A percentile compares a stretch with the other conserved stretches of the same genome.
Conservation (phyloP, 495 filamentous ascomycete species). For the Staphylotrichum tortipilum region DNA sequence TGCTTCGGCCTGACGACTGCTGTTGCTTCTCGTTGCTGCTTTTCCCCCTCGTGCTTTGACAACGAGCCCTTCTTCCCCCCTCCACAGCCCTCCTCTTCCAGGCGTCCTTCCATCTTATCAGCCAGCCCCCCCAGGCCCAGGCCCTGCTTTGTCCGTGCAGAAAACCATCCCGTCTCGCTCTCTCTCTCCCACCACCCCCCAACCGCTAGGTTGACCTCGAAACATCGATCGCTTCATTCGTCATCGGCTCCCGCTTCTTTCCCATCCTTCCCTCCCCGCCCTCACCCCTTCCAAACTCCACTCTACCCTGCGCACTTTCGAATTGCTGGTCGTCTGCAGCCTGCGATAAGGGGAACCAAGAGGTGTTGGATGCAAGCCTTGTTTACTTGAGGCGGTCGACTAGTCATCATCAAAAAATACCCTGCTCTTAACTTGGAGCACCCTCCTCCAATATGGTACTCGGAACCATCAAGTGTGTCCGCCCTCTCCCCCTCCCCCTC, state of each 20-base stretch:
- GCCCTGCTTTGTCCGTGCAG: constrained; percentile 10
- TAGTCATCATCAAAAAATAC: constrained; percentile 14
- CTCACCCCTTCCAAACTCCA: constrained; percentile 17
- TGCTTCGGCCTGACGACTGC: constrained; percentile 1
- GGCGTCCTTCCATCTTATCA: neutral
- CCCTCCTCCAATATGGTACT: constrained; percentile 57
- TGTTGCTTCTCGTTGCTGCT: too few relatives aligned
- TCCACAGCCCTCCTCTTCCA: too few relatives aligned
- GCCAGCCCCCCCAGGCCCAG: neutral
- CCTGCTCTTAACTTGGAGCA: constrained; percentile 21
- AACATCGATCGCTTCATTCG: constrained; percentile 16
- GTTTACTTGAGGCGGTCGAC: constrained; percentile 9
- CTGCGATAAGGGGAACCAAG: constrained; percentile 18
- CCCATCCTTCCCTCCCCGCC: too few relatives aligned
- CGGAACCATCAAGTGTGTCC: constrained; percentile 73
- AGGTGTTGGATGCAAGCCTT: constrained; percentile 17
- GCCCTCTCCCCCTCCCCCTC: constrained; percentile 12
- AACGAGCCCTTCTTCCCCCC: too few relatives aligned
- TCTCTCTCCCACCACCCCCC: too few relatives aligned
- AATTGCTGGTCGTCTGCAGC: constrained; percentile 20
- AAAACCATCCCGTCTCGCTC: constrained; percentile 1
- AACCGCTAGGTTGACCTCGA: constrained; percentile 2
- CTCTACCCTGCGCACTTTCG: constrained; percentile 18
- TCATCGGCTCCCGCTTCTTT: constrained; percentile 15
- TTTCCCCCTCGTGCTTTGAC: too few relatives aligned